phyloP scores from a whole-genome alignment of 352 stramenopile genomes.

The Phytophthora cactorum region DNA sequence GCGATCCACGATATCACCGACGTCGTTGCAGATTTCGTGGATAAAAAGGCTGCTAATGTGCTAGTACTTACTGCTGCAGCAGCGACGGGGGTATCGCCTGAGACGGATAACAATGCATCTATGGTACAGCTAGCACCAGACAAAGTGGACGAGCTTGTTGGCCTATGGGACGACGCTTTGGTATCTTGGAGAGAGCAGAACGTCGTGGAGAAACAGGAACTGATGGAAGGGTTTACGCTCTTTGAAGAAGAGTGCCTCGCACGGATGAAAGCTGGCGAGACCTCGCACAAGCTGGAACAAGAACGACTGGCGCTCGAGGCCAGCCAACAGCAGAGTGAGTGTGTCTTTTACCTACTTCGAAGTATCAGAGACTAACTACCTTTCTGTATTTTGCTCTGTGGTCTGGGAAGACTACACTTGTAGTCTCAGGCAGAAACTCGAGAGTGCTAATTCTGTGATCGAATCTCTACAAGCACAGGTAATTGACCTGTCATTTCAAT shows the following conservation, averaged over 20 bases:
- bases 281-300: constrained; percentile 20
- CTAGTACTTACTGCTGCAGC: constrained; percentile 18
- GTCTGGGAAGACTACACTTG: constrained; percentile 22
- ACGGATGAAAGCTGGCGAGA: constrained; percentile 28
- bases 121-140: constrained; percentile 20
- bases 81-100: constrained; percentile 21
- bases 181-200: constrained; percentile 40
- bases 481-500: constrained; percentile 12
- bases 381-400: constrained; percentile 16
- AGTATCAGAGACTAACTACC: neutral
- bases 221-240: constrained; percentile 20
- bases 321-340: constrained; percentile 30
- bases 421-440: constrained; percentile 10
- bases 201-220: constrained; percentile 22
- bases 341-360: neutral
- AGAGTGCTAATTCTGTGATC: constrained; percentile 4
- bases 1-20: constrained; percentile 40
- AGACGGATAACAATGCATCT: constrained; percentile 28
- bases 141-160: constrained; percentile 28
- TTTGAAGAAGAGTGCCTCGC: constrained; percentile 43
- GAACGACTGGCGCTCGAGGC: constrained; percentile 18
- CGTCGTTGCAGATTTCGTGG: constrained; percentile 31
- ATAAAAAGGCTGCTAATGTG: constrained; percentile 9
- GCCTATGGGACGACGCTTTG: constrained; percentile 42
- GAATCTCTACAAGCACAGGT: constrained; percentile 14